A percentile compares a stretch with the other conserved stretches of the same genome.
phyloP scores from a whole-genome alignment of 2,329 filamentous ascomycete genomes.

The Tolypocladium tropicale region DNA sequence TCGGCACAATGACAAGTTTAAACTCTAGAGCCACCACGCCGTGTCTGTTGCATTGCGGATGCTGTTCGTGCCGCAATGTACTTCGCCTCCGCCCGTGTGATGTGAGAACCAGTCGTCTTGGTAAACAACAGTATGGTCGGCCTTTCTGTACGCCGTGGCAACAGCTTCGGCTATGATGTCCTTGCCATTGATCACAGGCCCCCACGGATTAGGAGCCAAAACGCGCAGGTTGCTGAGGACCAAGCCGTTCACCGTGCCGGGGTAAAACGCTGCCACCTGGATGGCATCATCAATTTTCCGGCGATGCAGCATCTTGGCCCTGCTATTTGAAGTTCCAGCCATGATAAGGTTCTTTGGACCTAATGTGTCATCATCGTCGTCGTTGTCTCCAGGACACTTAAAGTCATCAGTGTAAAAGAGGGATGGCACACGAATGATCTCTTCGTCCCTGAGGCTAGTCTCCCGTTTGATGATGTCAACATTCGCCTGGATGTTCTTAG shows the following conservation, averaged over 20 bases:
- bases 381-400: not conserved
- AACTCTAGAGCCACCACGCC: no score
- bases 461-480: slow-evolving; percentile 11
- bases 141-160: slow-evolving; percentile 10
- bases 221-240: slow-evolving; percentile 6
- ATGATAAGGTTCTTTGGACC: no score
- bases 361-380: rapidly evolving
- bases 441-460: slow-evolving; percentile 9
- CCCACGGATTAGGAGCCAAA: slow-evolving; percentile 15
- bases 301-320: not conserved
- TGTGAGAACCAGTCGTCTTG: slow-evolving; percentile 18
- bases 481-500: slow-evolving; percentile 9
- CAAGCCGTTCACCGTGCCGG: slow-evolving; percentile 12
- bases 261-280: slow-evolving; percentile 8
- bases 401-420: slow-evolving; percentile 7
- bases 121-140: slow-evolving; percentile 10
- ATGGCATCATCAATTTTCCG: not conserved
- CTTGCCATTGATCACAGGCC: slow-evolving; percentile 11
- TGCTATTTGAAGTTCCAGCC: no score
- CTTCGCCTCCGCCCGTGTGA: slow-evolving; percentile 12
- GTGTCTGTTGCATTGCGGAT: slow-evolving; percentile 4
- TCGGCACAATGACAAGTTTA: no score
- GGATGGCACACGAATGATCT: slow-evolving; percentile 12
- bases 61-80: slow-evolving; percentile 15
- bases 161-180: slow-evolving; percentile 15